Evolutionary conservation across 2,329 filamentous ascomycete species (phyloP), one percentile per base, ranked within the genome.

Genomic region (Leptographium wingfieldii): DNA sequence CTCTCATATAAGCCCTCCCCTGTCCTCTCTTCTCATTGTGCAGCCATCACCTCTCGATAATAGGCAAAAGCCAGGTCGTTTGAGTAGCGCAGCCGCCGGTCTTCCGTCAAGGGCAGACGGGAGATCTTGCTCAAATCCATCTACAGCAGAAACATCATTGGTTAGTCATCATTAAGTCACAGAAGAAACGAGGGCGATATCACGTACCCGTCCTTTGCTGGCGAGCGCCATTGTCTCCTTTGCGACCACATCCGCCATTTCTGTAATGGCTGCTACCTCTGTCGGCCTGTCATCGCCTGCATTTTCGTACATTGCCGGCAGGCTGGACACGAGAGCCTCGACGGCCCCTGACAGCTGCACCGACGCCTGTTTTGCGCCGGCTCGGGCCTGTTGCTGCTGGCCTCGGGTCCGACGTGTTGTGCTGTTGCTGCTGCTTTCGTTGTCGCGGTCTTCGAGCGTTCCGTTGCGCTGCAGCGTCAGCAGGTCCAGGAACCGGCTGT

Each of bases 221-320:
- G 74, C 73, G 63, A 75, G 66, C 60, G 77, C 78, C 59, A 84
- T 75, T 61, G 87, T 81, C 69, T 84, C 80, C 63, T 81, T 80
- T 11, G 87, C 88, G 62, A 92, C 83, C 54, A 85, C 79, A 58
- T 83, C 83, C 55, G 86, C 87, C 80, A 96, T 95, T 68, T 95
- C 90, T 64, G 86, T 85, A 59, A 92, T 79, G 0, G 90, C 90
- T 51, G 92, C 89, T 58, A 83, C 76, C 68, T 88, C 80, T 63
- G 84, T 70, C 6, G 71, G 68, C 46, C 77, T 73, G 3, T 70
- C 66, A 11, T 71, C 69, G 35, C 68, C 66, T 58, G 66, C 63
- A n/a, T 63, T 66, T 61, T 77, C 78, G 61, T 77, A 77, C 72
- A 84, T 79, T 33, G 77, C 77, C 33, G 79, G 79, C 38, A 86